Conservation (phyloP, 164 flowering plant species). For the Aristolochia californica region DNA sequence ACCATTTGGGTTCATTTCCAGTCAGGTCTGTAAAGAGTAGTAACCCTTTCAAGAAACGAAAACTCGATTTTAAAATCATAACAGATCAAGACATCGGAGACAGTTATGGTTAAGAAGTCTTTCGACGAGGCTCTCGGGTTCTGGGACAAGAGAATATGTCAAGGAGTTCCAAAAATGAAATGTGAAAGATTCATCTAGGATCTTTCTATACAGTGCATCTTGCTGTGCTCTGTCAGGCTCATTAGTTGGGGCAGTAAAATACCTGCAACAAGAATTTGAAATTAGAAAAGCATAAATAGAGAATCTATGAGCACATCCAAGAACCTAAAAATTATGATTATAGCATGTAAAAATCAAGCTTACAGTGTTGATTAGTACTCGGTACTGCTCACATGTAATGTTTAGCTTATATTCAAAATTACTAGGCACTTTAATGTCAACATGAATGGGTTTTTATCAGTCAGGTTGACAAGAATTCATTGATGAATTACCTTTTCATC, state of each 20-base stretch:
- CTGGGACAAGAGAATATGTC: constrained; percentile 66
- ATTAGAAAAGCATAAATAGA: constrained; percentile 1
- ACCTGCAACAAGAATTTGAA: constrained; percentile 54
- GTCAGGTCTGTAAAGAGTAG: too few relatives aligned
- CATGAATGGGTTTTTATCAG: too few relatives aligned
- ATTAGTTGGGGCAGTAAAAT: constrained; percentile 42
- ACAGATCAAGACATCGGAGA: constrained; percentile 56
- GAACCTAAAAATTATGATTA: neutral
- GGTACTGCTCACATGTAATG: too few relatives aligned
- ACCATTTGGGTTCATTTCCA: too few relatives aligned
- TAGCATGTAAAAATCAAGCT: too few relatives aligned
- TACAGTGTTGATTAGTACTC: too few relatives aligned
- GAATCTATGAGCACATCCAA: neutral
- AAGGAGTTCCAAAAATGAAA: constrained; percentile 86
- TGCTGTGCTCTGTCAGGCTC: constrained; percentile 44
- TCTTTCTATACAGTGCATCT: constrained; percentile 40
- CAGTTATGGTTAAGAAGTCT: constrained; percentile 55
- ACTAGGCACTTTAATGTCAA: too few relatives aligned
- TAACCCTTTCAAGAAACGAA: too few relatives aligned
- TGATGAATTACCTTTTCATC: too few relatives aligned
- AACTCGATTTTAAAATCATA: constrained; percentile 19
- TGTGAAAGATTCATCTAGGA: constrained; percentile 42
- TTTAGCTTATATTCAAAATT: too few relatives aligned
- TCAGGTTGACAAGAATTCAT: too few relatives aligned
- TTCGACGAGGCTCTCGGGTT: constrained; percentile 54